Evolutionary conservation across 2,329 filamentous ascomycete genomes (phyloP).

Genomic region (Parafenestella ontariensis): DNA sequence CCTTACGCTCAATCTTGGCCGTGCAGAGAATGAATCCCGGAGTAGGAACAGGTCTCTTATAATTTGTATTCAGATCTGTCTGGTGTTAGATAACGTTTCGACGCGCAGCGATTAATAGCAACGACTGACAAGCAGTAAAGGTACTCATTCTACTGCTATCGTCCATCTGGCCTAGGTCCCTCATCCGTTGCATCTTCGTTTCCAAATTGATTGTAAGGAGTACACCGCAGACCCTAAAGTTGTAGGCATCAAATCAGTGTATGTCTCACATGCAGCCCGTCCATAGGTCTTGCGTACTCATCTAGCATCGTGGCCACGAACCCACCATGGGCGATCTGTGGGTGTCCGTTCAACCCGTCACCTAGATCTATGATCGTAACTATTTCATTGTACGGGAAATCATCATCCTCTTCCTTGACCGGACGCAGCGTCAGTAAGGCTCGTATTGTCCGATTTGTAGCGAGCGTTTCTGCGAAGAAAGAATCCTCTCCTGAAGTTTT

Average conservation of each 20-base stretch:
- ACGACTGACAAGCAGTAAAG: constrained; percentile 46
- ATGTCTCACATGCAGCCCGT: background rate
- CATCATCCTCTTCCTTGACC: constrained; percentile 19
- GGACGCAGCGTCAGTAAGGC: constrained; percentile 33
- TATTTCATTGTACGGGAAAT: constrained; percentile 45
- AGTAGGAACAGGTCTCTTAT: constrained; percentile 60
- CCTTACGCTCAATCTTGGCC: constrained; percentile 53
- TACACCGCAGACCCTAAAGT: constrained; percentile 54
- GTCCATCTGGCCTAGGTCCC: constrained; percentile 4
- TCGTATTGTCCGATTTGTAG: constrained; percentile 58
- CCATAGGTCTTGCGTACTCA: constrained; percentile 45
- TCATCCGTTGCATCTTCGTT: constrained; percentile 13
- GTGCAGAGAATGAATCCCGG: constrained; percentile 58
- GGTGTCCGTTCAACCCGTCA: constrained; percentile 61
- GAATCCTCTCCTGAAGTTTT: constrained; percentile 56
- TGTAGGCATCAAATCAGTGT: background rate
- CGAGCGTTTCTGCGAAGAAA: constrained; percentile 62
- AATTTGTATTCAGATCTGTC: constrained; percentile 62
- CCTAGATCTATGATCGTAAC: constrained; percentile 56
- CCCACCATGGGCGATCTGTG: constrained; percentile 63
- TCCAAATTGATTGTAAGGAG: constrained; percentile 56
- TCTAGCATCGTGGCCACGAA: constrained; percentile 66
- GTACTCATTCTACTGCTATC: constrained; percentile 17
- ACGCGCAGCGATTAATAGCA: background rate
- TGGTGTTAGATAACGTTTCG: constrained; percentile 12